phyloP scores from a whole-genome alignment of 2,329 filamentous ascomycete species.

The Penicillium nordicum region DNA sequence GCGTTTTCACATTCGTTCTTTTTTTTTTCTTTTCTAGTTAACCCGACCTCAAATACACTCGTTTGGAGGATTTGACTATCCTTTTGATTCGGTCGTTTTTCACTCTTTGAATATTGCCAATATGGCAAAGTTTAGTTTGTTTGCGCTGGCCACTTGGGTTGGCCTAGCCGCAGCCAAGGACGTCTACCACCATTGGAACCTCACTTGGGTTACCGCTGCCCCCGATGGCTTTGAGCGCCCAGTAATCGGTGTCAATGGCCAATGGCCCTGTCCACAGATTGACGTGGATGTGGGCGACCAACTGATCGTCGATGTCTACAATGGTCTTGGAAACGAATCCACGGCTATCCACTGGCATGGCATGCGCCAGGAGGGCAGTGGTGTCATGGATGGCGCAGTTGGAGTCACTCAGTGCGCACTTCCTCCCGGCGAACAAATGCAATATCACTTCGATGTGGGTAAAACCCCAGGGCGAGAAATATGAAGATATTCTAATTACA shows the following conservation, averaged over 20 bases:
- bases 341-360: constrained; percentile 62
- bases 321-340: constrained; percentile 38
- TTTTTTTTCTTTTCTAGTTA: not conserved
- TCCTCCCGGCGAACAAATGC: constrained; percentile 61
- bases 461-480: not conserved
- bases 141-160: constrained; percentile 18
- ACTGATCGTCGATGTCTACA: constrained; percentile 41
- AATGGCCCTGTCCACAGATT: constrained; percentile 68
- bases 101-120: constrained; percentile 10
- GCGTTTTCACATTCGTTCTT: constrained; percentile 4
- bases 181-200: constrained; percentile 51
- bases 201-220: constrained; percentile 68
- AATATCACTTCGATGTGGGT: constrained; percentile 61
- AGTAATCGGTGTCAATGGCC: constrained; percentile 70
- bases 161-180: constrained; percentile 22
- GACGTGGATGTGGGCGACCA: constrained; percentile 38
- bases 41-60: constrained; percentile 6
- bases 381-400: constrained; percentile 67
- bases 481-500: not conserved
- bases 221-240: constrained; percentile 66
- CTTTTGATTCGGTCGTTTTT: constrained; percentile 8
- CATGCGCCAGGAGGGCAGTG: constrained; percentile 64
- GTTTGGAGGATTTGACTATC: constrained; percentile 17
- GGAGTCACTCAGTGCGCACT: constrained; percentile 68
- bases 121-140: constrained; percentile 19